Percentiles rank a stretch among this genome's conserved stretches.
These are phyloP conservation scores for Mrakia gelida DNA, from an alignment of 768 basidiomycete species.

Conservation along the genomic window DNA sequence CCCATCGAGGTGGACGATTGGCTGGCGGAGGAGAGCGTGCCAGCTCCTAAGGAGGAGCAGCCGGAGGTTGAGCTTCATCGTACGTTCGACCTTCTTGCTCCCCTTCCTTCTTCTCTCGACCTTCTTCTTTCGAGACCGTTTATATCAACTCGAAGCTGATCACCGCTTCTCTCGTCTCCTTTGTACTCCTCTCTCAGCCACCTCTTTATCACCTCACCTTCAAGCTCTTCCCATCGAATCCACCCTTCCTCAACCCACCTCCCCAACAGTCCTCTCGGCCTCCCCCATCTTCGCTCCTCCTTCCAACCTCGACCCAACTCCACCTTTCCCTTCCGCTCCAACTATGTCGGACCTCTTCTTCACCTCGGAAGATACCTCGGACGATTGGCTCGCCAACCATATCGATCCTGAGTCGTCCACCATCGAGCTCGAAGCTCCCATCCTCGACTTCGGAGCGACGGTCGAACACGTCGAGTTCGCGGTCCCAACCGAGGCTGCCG, in stretches of 20 bases:
- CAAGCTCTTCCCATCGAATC: background rate
- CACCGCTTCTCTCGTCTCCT: background rate
- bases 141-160: background rate
- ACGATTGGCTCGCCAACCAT: background rate
- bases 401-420: background rate
- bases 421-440: background rate
- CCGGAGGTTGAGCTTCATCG: background rate
- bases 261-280: background rate
- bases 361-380: background rate
- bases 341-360: conserved; percentile 16
- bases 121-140: too few relatives aligned
- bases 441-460: background rate
- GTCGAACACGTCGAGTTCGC: background rate
- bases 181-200: background rate
- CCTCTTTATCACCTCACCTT: background rate
- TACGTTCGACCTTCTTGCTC: background rate
- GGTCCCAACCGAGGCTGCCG: background rate
- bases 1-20: background rate
- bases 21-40: background rate
- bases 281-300: background rate
- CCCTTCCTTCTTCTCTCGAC: background rate
- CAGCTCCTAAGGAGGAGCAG: background rate
- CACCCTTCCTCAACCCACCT: background rate
- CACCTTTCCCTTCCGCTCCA: background rate
- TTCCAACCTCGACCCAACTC: background rate